Base-by-base conservation (phyloP, 108 stramenopile genomes). In the Nannochloropsis salina region DNA sequence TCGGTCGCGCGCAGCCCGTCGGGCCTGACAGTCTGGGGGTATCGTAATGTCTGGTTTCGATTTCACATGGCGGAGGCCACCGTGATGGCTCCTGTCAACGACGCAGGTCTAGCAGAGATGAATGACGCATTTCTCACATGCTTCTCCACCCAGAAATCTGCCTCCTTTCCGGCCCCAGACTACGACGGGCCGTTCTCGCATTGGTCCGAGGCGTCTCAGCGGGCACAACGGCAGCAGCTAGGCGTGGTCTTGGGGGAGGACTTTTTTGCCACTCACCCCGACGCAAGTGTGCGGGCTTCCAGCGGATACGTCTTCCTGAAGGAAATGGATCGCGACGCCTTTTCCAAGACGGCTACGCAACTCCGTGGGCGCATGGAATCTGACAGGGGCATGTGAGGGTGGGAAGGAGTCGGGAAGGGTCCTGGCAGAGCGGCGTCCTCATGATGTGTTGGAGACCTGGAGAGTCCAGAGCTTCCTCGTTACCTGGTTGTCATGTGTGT, bases 1-100 rank as follows among this genome's bases (percentile, higher is more conserved):
- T 15, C 61, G n/a, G 2, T 2, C 8, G 15, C 61, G 15, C 15
- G 20, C 0, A 18, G 5, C 61, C 9, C 5, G 6, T 40, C 45
- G 9, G 8, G 9, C 6, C 41, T 84, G 44, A 42, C 10, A 2
- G 83, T 86, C 20, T 86, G 86, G 86, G 86, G 86, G 8, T 86
- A 86, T 86, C 82, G 86, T n/a, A 86, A 86, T 86, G 86, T 86
- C 44, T 86, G 86, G 86, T 86, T 86, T 45, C 41, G 45, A 15
- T 86, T 86, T 6, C 41, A 81, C n/a, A 81, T 82, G 44, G 21
- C n/a, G 41, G 40, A 86, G 44, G 83, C 83, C 80, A 86, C 86
- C 21, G 41, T 86, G 10, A 86, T 86, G 86, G 83, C 83, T 83
- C 86, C 86, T 20, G 40, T 40, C 6, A 42, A 31, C 18, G 44